Evolutionary conservation across 331 rosid species (phyloP).

Genomic region (Prunus yedoensis): DNA sequence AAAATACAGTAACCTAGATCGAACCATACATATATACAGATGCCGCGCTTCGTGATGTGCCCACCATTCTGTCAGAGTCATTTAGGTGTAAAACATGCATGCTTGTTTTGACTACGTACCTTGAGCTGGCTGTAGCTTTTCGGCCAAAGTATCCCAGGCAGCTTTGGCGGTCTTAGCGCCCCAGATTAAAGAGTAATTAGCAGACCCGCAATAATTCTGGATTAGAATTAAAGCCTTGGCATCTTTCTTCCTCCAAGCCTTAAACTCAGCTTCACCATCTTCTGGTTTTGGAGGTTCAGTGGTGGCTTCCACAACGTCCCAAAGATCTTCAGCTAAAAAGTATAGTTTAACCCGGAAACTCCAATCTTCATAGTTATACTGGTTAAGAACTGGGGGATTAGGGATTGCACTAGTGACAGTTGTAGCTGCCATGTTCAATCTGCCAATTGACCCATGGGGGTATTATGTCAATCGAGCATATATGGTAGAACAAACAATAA

Average conservation of each 20-base stretch:
- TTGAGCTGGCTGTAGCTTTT: not conserved
- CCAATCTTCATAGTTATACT: not conserved
- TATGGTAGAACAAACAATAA: not conserved
- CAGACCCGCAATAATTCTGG: constrained; percentile 8
- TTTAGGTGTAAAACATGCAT: too few species aligned
- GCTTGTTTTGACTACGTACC: not conserved
- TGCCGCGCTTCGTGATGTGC: too few species aligned
- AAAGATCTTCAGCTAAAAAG: constrained; percentile 4
- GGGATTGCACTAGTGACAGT: not conserved
- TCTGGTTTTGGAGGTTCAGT: not conserved
- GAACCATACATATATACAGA: too few species aligned
- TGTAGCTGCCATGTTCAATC: not conserved
- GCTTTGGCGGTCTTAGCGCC: not conserved
- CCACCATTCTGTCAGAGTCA: too few species aligned
- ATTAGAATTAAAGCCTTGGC: constrained; percentile 21
- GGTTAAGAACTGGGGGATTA: not conserved
- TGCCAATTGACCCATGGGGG: not conserved
- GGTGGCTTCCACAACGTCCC: not conserved
- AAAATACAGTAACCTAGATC: too few species aligned
- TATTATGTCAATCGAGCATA: not conserved
- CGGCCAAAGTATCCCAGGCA: constrained; percentile 24
- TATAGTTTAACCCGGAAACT: not conserved
- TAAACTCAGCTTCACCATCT: not conserved
- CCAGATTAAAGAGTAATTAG: not conserved
- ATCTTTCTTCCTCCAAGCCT: constrained; percentile 16